phyloP scores from a whole-genome alignment of 192 early-diverging fungal species.

The Entophlyctis helioformis region DNA sequence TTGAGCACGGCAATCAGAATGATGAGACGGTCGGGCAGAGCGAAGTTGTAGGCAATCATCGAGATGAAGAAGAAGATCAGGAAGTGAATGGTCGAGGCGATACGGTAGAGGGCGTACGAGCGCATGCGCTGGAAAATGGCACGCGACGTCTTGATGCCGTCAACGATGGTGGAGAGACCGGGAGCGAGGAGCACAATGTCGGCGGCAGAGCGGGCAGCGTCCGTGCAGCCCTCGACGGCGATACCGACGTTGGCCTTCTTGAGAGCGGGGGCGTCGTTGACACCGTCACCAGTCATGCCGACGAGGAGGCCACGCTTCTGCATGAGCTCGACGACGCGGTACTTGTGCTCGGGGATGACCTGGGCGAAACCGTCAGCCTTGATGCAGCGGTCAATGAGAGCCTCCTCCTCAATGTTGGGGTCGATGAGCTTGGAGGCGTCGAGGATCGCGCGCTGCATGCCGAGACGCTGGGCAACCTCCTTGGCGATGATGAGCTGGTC shows the following conservation, averaged over 20 bases:
- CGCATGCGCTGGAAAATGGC: slow-evolving; percentile 96
- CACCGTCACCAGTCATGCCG: slow-evolving; percentile 97
- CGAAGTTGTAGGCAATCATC: slow-evolving; percentile 70
- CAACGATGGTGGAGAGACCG: slow-evolving; percentile 86
- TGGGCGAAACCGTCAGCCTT: slow-evolving; percentile 94
- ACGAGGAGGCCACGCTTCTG: slow-evolving; percentile 79
- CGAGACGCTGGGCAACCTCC: slow-evolving; percentile 82
- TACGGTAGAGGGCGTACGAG: slow-evolving; percentile 86
- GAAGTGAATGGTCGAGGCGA: slow-evolving; percentile 92
- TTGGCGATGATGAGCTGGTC: slow-evolving; percentile 84
- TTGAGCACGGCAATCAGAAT: slow-evolving; percentile 83
- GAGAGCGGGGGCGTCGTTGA: slow-evolving; percentile 95
- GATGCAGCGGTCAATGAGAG: slow-evolving; percentile 68
- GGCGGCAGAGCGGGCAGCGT: slow-evolving; percentile 90
- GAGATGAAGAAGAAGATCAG: slow-evolving; percentile 83
- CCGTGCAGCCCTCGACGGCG: slow-evolving; percentile 93
- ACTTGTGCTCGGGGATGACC: slow-evolving; percentile 98
- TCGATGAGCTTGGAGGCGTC: slow-evolving; percentile 73
- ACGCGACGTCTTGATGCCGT: slow-evolving; percentile 81
- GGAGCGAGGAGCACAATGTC: slow-evolving; percentile 90
- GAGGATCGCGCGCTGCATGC: slow-evolving; percentile 84
- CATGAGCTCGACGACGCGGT: slow-evolving; percentile 87
- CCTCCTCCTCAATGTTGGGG: slow-evolving; percentile 61
- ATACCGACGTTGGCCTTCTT: slow-evolving; percentile 99
- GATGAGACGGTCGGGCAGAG: slow-evolving; percentile 76